Conservation (phyloP, 352 stramenopile genomes). For the Phytophthora multivora region DNA sequence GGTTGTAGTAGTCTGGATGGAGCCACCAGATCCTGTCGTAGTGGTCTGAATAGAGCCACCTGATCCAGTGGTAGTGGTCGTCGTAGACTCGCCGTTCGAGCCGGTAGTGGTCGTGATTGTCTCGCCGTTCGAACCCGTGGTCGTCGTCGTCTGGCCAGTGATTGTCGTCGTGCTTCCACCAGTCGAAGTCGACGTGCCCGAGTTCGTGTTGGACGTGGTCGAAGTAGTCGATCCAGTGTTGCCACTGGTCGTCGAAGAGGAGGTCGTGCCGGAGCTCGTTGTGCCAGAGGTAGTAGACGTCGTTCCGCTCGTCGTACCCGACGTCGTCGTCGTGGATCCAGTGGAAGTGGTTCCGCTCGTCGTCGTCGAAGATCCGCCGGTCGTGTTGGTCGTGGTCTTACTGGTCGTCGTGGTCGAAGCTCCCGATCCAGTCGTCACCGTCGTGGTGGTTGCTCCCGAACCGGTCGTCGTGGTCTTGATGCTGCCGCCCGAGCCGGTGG, state of each 20-base stretch:
- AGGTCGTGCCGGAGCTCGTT: conserved; percentile 7
- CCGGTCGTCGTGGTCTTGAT: conserved; percentile 15
- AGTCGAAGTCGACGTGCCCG: conserved; percentile 13
- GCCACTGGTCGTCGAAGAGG: conserved; percentile 4
- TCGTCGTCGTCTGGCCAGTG: conserved; percentile 21
- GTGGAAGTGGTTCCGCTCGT: conserved; percentile 11
- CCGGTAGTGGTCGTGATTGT: conserved; percentile 12
- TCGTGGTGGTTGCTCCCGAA: not conserved
- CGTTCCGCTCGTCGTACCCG: conserved; percentile 9
- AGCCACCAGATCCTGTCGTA: conserved; percentile 23
- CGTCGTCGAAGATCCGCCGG: conserved; percentile 22
- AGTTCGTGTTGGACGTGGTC: conserved; percentile 8
- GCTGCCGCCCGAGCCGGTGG: conserved; percentile 11
- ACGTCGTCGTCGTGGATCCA: conserved; percentile 14
- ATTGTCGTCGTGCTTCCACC: conserved; percentile 12
- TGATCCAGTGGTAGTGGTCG: conserved; percentile 15
- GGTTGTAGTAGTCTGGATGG: conserved; percentile 21
- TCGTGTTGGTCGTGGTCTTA: conserved; percentile 20
- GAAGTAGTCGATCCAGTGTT: conserved; percentile 1
- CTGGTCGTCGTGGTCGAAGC: conserved; percentile 16
- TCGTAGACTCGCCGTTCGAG: conserved; percentile 15
- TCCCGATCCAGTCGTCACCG: conserved; percentile 16
- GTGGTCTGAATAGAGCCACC: conserved; percentile 14
- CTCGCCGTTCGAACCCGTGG: conserved; percentile 8
- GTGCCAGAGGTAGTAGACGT: not conserved